phyloP scores from a whole-genome alignment of 495 filamentous ascomycete species.

The Geopyxis carbonaria region DNA sequence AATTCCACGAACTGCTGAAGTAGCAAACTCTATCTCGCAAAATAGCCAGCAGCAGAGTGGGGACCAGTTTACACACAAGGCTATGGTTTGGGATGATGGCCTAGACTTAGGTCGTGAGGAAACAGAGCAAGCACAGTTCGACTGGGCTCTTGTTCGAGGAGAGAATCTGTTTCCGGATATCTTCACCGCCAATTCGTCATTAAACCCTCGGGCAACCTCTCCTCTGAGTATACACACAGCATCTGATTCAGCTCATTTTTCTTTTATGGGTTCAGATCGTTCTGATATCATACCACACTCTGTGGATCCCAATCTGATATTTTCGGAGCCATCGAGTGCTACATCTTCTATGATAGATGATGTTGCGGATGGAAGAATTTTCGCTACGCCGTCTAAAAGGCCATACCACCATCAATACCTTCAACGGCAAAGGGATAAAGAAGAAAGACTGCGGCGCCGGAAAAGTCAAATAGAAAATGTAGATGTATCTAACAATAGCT shows the following conservation, averaged over 20 bases:
- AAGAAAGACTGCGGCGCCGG: constrained; percentile 1
- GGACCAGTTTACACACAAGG: neutral
- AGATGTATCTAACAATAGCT: too few relatives aligned
- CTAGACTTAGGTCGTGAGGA: neutral
- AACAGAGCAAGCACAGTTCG: neutral
- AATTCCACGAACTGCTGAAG: too few relatives aligned
- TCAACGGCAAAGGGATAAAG: constrained; percentile 22
- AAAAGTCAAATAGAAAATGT: too few relatives aligned
- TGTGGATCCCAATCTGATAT: constrained; percentile 21
- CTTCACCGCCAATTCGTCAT: neutral
- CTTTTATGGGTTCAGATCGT: constrained; percentile 19
- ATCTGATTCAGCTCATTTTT: constrained; percentile 21
- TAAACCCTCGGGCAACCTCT: neutral
- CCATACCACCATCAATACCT: constrained; percentile 24
- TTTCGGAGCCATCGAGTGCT: constrained; percentile 18
- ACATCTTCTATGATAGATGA: constrained; percentile 22
- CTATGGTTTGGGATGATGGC: neutral
- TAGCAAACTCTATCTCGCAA: too few relatives aligned
- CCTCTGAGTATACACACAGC: neutral
- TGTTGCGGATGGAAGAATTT: constrained; percentile 7
- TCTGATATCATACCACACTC: constrained; percentile 4
- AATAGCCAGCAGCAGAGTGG: too few relatives aligned
- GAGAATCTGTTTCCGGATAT: constrained; percentile 1
- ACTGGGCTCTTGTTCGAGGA: neutral
- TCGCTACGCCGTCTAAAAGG: constrained; percentile 7